Conservation (phyloP, 2,329 filamentous ascomycete genomes). For the Xylaria sp. region DNA sequence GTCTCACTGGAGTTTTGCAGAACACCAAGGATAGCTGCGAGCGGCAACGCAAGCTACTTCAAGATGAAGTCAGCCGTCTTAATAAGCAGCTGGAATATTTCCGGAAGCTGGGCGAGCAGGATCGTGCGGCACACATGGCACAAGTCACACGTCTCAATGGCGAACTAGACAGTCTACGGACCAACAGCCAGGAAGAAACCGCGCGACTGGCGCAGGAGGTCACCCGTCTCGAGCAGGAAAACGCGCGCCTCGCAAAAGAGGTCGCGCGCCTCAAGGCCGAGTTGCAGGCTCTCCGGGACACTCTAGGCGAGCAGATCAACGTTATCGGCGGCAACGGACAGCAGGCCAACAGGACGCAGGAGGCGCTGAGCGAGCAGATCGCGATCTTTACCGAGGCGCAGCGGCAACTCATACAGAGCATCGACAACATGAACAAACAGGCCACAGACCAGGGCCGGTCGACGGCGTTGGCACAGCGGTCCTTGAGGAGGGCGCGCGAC, state of each 20-base stretch:
- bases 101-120: background rate
- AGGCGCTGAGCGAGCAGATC: conserved; percentile 22
- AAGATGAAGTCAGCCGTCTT: background rate
- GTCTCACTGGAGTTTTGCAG: background rate
- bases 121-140: background rate
- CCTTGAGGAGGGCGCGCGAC: background rate
- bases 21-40: background rate
- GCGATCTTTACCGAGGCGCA: background rate
- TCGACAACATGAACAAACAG: background rate
- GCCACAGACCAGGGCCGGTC: background rate
- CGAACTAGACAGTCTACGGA: background rate
- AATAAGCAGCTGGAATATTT: background rate
- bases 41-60: background rate
- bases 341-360: conserved; percentile 6
- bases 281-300: background rate
- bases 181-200: background rate
- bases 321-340: conserved; percentile 14
- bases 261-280: background rate
- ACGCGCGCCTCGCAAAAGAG: background rate
- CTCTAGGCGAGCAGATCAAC: background rate
- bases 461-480: background rate
- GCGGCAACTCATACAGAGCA: background rate
- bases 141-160: background rate
- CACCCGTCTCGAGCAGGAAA: background rate
- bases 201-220: background rate